Base-by-base conservation (phyloP, 1,139 yeast genomes). In the Blastobotrys serpentis region DNA sequence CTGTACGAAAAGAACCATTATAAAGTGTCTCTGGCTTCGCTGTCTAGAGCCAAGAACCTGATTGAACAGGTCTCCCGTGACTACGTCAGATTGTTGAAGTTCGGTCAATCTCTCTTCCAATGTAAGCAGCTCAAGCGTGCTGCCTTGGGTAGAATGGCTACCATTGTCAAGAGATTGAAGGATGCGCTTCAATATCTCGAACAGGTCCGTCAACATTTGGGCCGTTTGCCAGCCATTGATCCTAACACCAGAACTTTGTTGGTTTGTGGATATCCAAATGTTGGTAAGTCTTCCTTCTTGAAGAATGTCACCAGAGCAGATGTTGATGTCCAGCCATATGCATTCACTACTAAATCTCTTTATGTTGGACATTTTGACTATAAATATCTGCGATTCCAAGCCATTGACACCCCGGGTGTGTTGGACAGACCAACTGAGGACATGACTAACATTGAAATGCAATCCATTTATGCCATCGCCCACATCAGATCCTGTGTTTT, bases 381-480 rank as follows among this genome's bases (percentile, higher is more conserved):
- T 76, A 92, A 92, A 73, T 94, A 92, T 71, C 76, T 92, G 66
- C 78, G 99, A 65, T 92, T 92, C 76, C 99, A 92, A 74, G 98
- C 98, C 50, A 92, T 92, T 65, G 99, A 92, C 71, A 92, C 99
- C 29, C 99, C 99, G 23, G 99, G 99, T 76, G 90, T 92, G 64
- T 76, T 92, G 67, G 99, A 92, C 71, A 84, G 98, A 71, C 98
- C 98, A 53, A 89, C 98, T 43, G 99, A 92, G 70, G 98, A 92
- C 69, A 94, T 92, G 99, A 94, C 90, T 75, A 92, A 94, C 72
- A 94, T 92, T 69, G 99, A 92, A 76, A 92, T 92, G 98, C 99
- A 92, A 75, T 85, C 96, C 49, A 90, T 92, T 65, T 92, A 94
- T 65, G 98, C 98, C 53, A 88, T 92, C 77, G 98, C 98, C 34